Evolutionary conservation across 371 early-diverging fungal genomes (phyloP).

Genomic region (Rhizomucor miehei): DNA sequence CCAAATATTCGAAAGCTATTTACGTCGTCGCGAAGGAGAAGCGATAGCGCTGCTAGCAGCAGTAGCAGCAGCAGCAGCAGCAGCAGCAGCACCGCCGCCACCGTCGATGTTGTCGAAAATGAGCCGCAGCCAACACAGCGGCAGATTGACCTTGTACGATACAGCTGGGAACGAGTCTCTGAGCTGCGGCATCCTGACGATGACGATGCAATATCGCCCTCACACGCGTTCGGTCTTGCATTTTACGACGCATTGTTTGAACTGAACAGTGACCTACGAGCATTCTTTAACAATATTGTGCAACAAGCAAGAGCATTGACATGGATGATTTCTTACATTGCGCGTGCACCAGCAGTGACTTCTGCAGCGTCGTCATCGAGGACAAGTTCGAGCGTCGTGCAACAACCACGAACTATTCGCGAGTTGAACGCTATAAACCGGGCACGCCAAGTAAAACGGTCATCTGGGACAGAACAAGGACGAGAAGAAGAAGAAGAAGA

Average conservation of each 20-base stretch:
- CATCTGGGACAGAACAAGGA: too few relatives aligned
- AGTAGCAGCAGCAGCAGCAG: background rate
- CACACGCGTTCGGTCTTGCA: conserved; percentile 42
- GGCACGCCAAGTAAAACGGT: background rate
- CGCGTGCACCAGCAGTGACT: conserved; percentile 25
- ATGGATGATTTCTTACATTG: conserved; percentile 43
- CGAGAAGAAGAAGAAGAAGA: conserved; percentile 6
- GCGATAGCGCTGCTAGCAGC: too few relatives aligned
- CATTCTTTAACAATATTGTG: conserved; percentile 32
- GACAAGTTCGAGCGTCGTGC: background rate
- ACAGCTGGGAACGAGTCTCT: conserved; percentile 38
- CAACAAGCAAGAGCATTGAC: conserved; percentile 45
- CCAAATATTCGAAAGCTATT: too few relatives aligned
- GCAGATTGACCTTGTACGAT: conserved; percentile 34
- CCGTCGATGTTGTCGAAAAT: background rate
- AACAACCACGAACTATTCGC: conserved; percentile 11
- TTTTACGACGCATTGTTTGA: conserved; percentile 44
- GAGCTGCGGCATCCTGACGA: conserved; percentile 27
- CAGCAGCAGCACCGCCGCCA: background rate
- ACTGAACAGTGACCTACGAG: conserved; percentile 17
- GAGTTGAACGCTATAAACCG: conserved; percentile 27
- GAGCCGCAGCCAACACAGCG: conserved; percentile 21
- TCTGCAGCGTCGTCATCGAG: conserved; percentile 7
- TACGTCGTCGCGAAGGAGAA: too few relatives aligned
- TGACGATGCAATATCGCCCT: conserved; percentile 29